Evolutionary conservation across 2,329 filamentous ascomycete genomes (phyloP).

Genomic region (Pseudonectria foliicola): DNA sequence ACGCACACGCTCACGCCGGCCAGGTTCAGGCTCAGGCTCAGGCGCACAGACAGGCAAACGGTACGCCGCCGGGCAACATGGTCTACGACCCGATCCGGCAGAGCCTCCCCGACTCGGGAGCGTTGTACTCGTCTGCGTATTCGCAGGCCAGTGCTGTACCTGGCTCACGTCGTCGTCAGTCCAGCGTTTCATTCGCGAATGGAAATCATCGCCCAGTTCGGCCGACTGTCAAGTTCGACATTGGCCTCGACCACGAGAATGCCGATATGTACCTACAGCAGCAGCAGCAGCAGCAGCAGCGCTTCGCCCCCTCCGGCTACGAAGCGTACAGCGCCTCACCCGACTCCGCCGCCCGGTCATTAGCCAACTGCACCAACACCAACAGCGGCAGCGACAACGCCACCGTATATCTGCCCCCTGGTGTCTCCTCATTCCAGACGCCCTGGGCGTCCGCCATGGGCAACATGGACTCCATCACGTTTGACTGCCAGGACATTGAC

Average conservation of each 20-base stretch:
- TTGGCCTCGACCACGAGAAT: constrained; percentile 23
- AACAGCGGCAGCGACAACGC: constrained; percentile 4
- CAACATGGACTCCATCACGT: constrained; percentile 52
- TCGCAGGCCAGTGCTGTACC: constrained; percentile 41
- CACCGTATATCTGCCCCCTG: constrained; percentile 23
- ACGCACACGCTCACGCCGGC: no score
- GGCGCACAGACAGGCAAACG: constrained; percentile 25
- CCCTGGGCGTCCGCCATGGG: constrained; percentile 26
- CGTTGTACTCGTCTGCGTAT: constrained; percentile 43
- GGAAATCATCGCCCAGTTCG: constrained; percentile 13
- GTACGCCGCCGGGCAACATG: constrained; percentile 50
- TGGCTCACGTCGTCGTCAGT: constrained; percentile 18
- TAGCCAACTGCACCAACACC: constrained; percentile 11
- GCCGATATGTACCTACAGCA: constrained; percentile 27
- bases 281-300: constrained; percentile 21
- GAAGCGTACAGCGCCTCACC: constrained; percentile 37
- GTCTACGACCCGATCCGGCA: constrained; percentile 54
- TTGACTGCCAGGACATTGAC: constrained; percentile 71
- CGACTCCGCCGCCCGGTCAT: constrained; percentile 8
- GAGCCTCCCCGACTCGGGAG: constrained; percentile 41
- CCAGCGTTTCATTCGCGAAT: constrained; percentile 13
- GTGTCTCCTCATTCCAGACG: constrained; percentile 21
- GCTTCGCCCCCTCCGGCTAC: constrained; percentile 36
- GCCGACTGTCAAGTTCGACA: constrained; percentile 24
- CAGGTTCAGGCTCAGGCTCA: no score